Percentiles rank a stretch among this genome's conserved stretches.
These are phyloP conservation scores for Aspergillus phoenicis DNA, from an alignment of 2,329 filamentous ascomycete genomes.

Conservation along the genomic window DNA sequence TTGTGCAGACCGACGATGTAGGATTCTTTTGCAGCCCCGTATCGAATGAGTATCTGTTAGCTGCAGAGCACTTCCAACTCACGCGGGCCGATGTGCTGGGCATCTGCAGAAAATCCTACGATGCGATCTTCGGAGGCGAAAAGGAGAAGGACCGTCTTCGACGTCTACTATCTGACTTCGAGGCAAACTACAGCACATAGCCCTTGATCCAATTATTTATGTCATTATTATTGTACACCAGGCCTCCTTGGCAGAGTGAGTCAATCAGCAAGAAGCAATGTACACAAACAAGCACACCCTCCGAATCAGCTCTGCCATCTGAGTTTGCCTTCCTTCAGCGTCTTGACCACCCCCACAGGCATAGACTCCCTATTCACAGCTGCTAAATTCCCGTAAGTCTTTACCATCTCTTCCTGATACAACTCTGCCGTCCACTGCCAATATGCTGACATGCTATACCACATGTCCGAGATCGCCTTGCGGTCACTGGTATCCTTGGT, in stretches of 20 bases:
- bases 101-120: constrained; percentile 63
- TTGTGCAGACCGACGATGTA: constrained; percentile 73
- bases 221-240: neutral
- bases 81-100: constrained; percentile 50
- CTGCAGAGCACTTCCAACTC: constrained; percentile 70
- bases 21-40: constrained; percentile 76
- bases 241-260: neutral
- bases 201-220: neutral
- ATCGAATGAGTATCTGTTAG: constrained; percentile 75
- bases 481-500: constrained; percentile 8
- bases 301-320: constrained; percentile 43
- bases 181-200: constrained; percentile 16
- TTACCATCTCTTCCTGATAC: constrained; percentile 45
- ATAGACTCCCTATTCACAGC: constrained; percentile 46
- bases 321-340: constrained; percentile 44
- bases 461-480: constrained; percentile 29
- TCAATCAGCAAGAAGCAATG: neutral
- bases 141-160: constrained; percentile 54
- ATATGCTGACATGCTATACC: constrained; percentile 43
- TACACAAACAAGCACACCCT: neutral
- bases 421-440: constrained; percentile 48
- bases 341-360: constrained; percentile 48
- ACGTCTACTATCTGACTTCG: constrained; percentile 27
- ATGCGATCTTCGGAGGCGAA: constrained; percentile 67
- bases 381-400: constrained; percentile 43